Base-by-base conservation (phyloP, 2,329 filamentous ascomycete species). In the Penicillium sp. region DNA sequence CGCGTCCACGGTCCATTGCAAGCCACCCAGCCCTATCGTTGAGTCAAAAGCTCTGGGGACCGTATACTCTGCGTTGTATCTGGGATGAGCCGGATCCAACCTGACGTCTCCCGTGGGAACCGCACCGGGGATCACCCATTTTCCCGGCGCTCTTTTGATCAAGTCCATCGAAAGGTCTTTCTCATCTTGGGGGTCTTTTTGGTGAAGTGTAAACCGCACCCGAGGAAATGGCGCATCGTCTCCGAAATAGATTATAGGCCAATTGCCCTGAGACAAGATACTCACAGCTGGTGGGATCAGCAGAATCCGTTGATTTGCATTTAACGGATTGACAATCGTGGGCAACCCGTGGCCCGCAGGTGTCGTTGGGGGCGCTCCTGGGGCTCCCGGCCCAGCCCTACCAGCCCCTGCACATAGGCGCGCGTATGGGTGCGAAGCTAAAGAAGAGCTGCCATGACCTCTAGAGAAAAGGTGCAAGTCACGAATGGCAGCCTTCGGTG, bases 171-270 rank as follows among this genome's bases (percentile, higher is more conserved):
- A 40, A 25, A 40, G 24, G 30, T 56, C 46, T 16, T 39, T 30
- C 4, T 38, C 40, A 13, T 48, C 30, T 28, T 51, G 24, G 8
- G 28, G 20, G 10, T 28, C 54, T 3, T 16, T n/a, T 13, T 24
- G 35, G 24, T 46, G 35, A 40, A 16, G 14, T 27, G 5, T 24
- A 51, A 41, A 36, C 33, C 42, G 57, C 55, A 62, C 38, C 53
- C 16, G 55, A 43, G 59, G 59, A 10, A 24, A 24, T 3, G 57
- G 55, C 18, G 50, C 53, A 20, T 47, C 24, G 4, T 53, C 35
- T 25, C 59, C 59, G 16, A 55, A 53, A 18, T 22, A 51, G 33
- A 62, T 50, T 8, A 4, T 33, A n/a, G 47, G 48, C 10, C 33
- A 36, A 9, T 16, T 9, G n/a, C 33, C 16, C 5, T 20, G 8